Conservation (phyloP, 139 green algal genomes). For the Pleodorina starrii region DNA sequence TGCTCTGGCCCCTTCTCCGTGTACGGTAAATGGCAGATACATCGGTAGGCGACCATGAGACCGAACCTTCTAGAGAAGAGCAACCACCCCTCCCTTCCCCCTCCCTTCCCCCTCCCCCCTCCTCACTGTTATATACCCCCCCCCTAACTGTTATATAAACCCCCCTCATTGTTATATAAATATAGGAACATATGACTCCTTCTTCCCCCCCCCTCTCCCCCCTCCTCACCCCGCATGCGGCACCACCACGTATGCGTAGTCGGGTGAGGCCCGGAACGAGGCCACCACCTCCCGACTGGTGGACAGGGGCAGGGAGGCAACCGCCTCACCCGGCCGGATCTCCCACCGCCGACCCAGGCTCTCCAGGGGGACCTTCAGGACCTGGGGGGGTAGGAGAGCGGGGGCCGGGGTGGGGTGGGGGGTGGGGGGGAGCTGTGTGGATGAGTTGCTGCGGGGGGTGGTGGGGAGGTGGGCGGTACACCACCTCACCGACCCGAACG, state of each 20-base stretch:
- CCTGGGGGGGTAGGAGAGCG: constrained; percentile 9
- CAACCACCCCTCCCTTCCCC: no score
- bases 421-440: background rate
- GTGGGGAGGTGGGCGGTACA: background rate
- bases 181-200: no score
- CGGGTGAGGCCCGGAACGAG: constrained; percentile 54
- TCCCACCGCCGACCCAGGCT: constrained; percentile 59
- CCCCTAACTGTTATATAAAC: no score
- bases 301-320: constrained; percentile 37
- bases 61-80: no score
- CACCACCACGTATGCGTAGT: constrained; percentile 61
- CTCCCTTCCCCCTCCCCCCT: no score
- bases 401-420: background rate
- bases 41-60: no score
- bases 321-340: constrained; percentile 41
- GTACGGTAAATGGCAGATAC: no score
- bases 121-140: no score
- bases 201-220: background rate
- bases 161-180: no score
- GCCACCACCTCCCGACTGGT: constrained; percentile 50
- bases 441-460: no score
- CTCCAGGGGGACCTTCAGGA: constrained; percentile 46
- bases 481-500: background rate
- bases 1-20: no score
- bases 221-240: constrained; percentile 49